Conservation (phyloP, 2,329 filamentous ascomycete species). For the Hypocreales sp. region DNA sequence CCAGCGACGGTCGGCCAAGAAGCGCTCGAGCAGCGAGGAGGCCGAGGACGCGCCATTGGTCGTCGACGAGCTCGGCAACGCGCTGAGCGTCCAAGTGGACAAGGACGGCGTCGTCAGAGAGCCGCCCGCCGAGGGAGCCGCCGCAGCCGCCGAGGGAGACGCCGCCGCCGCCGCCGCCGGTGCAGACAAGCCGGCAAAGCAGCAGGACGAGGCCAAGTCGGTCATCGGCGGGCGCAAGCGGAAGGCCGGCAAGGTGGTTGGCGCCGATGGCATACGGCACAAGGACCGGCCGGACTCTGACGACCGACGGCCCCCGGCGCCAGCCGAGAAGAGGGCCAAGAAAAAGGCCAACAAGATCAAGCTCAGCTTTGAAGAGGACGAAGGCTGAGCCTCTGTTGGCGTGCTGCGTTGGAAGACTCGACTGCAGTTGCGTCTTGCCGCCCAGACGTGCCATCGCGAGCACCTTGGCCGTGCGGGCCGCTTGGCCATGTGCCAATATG, state of each 20-base stretch:
- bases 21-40: conserved; percentile 47
- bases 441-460: no score
- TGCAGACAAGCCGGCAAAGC: conserved; percentile 12
- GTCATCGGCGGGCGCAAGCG: conserved; percentile 32
- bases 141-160: conserved; percentile 8
- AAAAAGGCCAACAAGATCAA: conserved; percentile 51
- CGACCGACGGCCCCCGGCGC: conserved; percentile 6
- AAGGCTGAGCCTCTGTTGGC: conserved; percentile 21
- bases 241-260: conserved; percentile 27
- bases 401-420: no score
- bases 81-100: conserved; percentile 33
- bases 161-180: conserved; percentile 14
- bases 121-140: conserved; percentile 4
- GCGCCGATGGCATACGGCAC: conserved; percentile 16
- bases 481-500: no score
- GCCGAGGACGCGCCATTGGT: conserved; percentile 65
- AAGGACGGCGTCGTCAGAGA: conserved; percentile 25
- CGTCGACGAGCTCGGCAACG: conserved; percentile 57
- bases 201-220: conserved; percentile 11
- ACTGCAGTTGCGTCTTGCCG: no score
- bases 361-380: conserved; percentile 50
- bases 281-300: no score
- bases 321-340: conserved; percentile 21
- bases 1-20: conserved; percentile 32
- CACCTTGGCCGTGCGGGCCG: no score